phyloP scores from a whole-genome alignment of 805 yeast genomes.

The Limtongozyma cylindracea region DNA sequence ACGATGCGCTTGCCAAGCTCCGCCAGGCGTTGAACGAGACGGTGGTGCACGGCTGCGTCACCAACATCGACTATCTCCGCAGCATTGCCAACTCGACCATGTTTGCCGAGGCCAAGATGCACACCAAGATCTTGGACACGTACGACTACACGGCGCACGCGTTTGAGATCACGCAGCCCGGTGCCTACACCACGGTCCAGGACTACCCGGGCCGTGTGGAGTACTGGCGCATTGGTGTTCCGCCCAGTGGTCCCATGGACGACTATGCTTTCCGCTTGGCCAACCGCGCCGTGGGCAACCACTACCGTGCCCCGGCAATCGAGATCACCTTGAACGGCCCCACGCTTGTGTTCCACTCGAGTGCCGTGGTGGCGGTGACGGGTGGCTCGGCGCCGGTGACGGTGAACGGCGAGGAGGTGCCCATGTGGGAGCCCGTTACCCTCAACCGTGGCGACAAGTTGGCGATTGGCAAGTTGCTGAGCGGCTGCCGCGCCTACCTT shows the following conservation, averaged over 20 bases:
- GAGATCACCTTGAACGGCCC: conserved; percentile 85
- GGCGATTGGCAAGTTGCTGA: conserved; percentile 51
- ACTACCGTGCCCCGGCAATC: conserved; percentile 60
- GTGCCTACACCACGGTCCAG: not conserved
- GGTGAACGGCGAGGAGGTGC: conserved; percentile 28
- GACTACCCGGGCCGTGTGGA: conserved; percentile 42
- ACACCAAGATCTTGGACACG: conserved; percentile 69
- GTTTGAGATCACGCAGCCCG: conserved; percentile 56
- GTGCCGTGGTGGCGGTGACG: conserved; percentile 52
- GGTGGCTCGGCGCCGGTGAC: conserved; percentile 63
- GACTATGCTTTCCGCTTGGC: conserved; percentile 74
- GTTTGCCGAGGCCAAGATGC: conserved; percentile 67
- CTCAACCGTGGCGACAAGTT: conserved; percentile 57
- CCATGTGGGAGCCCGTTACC: conserved; percentile 49
- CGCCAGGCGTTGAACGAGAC: conserved; percentile 72
- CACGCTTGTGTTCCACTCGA: conserved; percentile 59
- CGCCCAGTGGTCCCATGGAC: conserved; percentile 98
- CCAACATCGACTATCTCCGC: conserved; percentile 76
- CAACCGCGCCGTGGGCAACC: conserved; percentile 77
- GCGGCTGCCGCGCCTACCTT: conserved; percentile 78
- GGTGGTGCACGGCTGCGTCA: conserved; percentile 64
- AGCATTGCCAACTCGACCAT: conserved; percentile 62
- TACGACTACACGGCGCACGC: conserved; percentile 64
- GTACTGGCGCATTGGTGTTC: conserved; percentile 86
- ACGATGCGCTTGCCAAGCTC: conserved; percentile 57